Conservation (phyloP, 495 filamentous ascomycete genomes). For the Apodospora peruviana region DNA sequence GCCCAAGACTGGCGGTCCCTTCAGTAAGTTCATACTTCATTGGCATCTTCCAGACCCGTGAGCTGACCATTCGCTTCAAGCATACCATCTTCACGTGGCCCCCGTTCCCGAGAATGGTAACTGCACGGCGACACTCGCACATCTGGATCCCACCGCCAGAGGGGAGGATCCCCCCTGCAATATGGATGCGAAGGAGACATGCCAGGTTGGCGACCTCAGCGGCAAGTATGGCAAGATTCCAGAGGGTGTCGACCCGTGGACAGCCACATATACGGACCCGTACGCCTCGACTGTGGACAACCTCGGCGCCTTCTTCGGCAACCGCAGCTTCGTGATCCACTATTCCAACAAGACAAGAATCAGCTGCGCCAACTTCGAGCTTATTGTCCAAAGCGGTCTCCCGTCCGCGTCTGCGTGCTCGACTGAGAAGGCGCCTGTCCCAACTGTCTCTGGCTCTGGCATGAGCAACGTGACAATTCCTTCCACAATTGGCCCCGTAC, state of each 20-base stretch:
- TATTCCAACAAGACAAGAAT: constrained; percentile 63
- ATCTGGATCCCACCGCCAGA: constrained; percentile 51
- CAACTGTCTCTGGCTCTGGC: background rate
- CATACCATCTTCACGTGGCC: constrained; percentile 75
- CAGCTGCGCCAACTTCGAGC: constrained; percentile 64
- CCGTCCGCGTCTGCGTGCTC: background rate
- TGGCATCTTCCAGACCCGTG: background rate
- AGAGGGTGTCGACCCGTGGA: constrained; percentile 32
- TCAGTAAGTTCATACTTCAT: constrained; percentile 56
- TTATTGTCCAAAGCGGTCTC: constrained; percentile 11
- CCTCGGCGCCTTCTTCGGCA: constrained; percentile 65
- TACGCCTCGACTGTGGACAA: constrained; percentile 59
- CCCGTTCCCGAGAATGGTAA: constrained; percentile 71
- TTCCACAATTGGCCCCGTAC: background rate
- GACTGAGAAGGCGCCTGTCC: constrained; percentile 7
- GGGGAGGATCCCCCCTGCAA: constrained; percentile 64
- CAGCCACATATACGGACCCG: constrained; percentile 54
- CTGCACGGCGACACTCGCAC: constrained; percentile 65
- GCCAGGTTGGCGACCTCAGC: constrained; percentile 77
- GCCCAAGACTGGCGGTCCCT: constrained; percentile 60
- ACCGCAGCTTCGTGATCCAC: constrained; percentile 75
- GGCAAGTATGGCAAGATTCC: constrained; percentile 73
- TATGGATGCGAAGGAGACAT: constrained; percentile 53
- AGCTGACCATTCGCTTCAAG: constrained; percentile 32
- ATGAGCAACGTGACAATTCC: constrained; percentile 1